Evolutionary conservation across 163 green algal species (phyloP).

Genomic region (Scenedesmus sp.): DNA sequence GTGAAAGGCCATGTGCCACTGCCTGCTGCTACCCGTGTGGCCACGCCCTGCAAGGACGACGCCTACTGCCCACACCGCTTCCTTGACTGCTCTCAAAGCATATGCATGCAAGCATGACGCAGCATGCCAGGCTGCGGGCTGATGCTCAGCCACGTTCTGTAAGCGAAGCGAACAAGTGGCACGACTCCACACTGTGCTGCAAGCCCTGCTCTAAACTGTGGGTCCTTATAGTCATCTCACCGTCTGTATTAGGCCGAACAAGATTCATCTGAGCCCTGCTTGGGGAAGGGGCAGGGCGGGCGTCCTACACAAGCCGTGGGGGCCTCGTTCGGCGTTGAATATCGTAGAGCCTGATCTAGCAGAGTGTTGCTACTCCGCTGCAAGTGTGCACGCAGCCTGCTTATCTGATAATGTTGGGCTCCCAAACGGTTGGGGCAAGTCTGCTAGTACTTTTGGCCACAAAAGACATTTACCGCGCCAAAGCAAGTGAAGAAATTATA

Average conservation of each 20-base stretch:
- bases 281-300: background rate
- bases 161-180: background rate
- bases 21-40: background rate
- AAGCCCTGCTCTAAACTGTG: background rate
- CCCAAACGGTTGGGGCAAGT: background rate
- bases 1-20: background rate
- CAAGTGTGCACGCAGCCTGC: background rate
- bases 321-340: background rate
- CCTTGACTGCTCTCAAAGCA: background rate
- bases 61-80: background rate
- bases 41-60: background rate
- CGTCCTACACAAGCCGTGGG: background rate
- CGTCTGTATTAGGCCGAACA: slow-evolving; percentile 1
- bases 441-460: background rate
- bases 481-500: background rate
- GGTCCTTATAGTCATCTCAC: background rate
- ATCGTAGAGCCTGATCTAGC: background rate
- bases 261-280: background rate
- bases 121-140: background rate
- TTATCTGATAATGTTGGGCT: background rate
- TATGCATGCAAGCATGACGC: background rate
- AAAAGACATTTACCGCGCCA: background rate
- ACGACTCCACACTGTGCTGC: background rate
- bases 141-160: background rate
- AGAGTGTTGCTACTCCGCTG: background rate